Evolutionary conservation across 768 basidiomycete species (phyloP), one percentile per base, ranked within the genome.

Genomic region (Coprinopsis strossmayeri): DNA sequence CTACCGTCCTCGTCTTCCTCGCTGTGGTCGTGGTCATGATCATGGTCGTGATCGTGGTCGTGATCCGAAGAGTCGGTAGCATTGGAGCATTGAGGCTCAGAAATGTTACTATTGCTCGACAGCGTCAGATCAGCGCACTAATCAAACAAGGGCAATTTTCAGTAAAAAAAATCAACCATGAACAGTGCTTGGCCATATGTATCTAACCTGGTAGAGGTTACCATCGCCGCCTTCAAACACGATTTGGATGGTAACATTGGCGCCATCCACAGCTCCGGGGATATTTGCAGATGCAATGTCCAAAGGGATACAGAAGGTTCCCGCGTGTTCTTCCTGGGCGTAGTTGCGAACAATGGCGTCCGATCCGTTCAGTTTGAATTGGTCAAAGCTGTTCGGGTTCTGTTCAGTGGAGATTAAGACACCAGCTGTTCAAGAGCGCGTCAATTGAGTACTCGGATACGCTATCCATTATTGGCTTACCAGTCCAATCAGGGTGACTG

Each of bases 401-500:
- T 75, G 69, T 9, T 61, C 50, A 4, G 78, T 76, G 26, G 76
- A 73, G 23, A 82, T 57, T 15, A 72, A 53, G 18, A 72, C 63
- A 2, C 65, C 78, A 42, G 68, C 77, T 72, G 55, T 13, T 13
- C 15, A 45, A 13, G 11, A n/a, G 5, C 4, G 18, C 18, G 20
- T 25, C n/a, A 24, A 32, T 32, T 28, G n/a, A n/a, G n/a, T n/a
- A n/a, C 13, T 46, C 25, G 15, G 30, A 27, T 21, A 20, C 3
- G 11, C 20, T 43, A 5, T 46, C 18, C 9, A 27, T 17, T 2
- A 23, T 13, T 42, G 23, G 24, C 70, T 20, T 56, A 83, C 82
- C 67, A 18, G 69, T 73, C 68, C 76, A 84, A 12, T 52, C 56
- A 0, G 74, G 63, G 60, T 89, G 84, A 45, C 78, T 74, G 42